Evolutionary conservation across 805 yeast genomes (phyloP), one percentile per base, ranked within the genome.

Genomic region (Crinitomyces ghanaensis): DNA sequence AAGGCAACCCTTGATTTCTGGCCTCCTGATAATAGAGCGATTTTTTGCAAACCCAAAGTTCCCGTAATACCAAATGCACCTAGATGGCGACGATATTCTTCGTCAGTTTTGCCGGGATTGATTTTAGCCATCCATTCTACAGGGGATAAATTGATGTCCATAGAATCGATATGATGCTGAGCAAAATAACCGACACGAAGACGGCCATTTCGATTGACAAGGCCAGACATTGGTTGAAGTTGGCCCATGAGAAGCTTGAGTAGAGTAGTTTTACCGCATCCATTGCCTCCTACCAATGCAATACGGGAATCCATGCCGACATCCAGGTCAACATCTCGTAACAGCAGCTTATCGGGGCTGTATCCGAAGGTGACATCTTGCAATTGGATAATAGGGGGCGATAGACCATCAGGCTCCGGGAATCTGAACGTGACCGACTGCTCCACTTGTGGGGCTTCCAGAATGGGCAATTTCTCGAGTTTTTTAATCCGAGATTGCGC

Each of bases 1-100:
- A 91, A 72, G 59, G 91, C 98, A 65, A 91, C 81, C 74, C 91
- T 91, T 69, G 91, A 98, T 79, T 91, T 91, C 77, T 91, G 98
- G 74, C 98, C 98, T 80, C 98, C 98, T 54, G 98, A 91, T 91
- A 67, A 91, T 81, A 44, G 98, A 91, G 72, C 99, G 85, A 93
- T 91, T 91, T 76, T 91, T 98, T 74, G 98, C 99, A 56, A 88
- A 62, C 97, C 97, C 63, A 91, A 78, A 67, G 99, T 98, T 75
- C 88, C 99, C 81, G 91, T 91, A 98, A 91, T 88, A 70, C 93
- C 99, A 63, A 91, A 97, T 76, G 93, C 98, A 65, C 97, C 96
- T 68, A 93, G 96, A 77, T 86, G 65, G 74, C 91, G 98, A 57
- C 91, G 91, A 74, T 91, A 91, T 75, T 91, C 98, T 59, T 96